Evolutionary conservation across 768 basidiomycete species (phyloP), one percentile per base, ranked within the genome.

Genomic region (Hortiboletus campestris): DNA sequence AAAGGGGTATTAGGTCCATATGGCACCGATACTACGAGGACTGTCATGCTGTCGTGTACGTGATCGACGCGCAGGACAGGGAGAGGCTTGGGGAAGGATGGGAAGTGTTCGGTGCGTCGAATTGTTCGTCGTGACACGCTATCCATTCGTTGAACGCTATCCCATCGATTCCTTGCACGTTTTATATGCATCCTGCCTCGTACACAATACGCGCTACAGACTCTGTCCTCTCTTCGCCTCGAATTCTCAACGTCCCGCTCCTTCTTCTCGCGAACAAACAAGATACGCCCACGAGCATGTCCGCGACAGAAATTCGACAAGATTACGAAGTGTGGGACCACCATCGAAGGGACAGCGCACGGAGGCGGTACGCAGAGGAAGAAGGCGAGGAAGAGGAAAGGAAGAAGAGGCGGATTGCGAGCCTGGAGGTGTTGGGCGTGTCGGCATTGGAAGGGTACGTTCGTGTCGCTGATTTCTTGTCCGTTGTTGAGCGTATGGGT

Each of bases 181-280:
- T 32, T 29, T 7, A 29, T 7, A 29, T 28, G 5, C 14, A 17
- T 10, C 29, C 11, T 19, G 17, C 25, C 14, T 36, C 32, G 3
- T 17, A n/a, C 29, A 28, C 39, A 3, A 38, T 31, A 10, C 36
- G 35, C 8, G 22, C 25, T 28, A 50, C 72, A 85, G 94, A 97
- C 64, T 79, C 83, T 9, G 94, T 98, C 7, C 83, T 97, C 16
- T 91, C 89, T 16, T 85, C 90, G 1, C 94, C 92, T 0, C 88
- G 93, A 63, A 94, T 95, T 31, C 84, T 98, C 25, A 88, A 88
- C 48, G 83, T 98, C 2, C 97, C 96, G 0, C 80, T 97, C 2
- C 78, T 99, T 7, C 84, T 99, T 11, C 80, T 98, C 17, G 97
- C 95, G 28, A 98, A 98, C 75, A 98, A 99, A 70, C 96, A 98